These are phyloP conservation scores for sorghum (Sorghum bicolor) DNA, from an alignment of 176 grass and related monocot genomes.

Conservation along the genomic window DNA sequence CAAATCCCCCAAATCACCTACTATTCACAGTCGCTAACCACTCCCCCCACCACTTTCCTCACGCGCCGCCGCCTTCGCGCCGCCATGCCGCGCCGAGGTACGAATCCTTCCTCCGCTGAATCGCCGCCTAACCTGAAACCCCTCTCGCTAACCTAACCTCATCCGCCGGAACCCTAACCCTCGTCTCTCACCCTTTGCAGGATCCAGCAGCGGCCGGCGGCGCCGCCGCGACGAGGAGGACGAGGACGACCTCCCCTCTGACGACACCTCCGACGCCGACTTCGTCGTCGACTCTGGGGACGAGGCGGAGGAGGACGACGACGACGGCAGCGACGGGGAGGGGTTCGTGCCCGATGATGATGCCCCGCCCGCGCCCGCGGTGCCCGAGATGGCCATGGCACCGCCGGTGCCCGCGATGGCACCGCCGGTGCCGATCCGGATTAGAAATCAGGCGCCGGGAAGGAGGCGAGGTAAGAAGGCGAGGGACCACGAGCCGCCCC, in stretches of 20 bases:
- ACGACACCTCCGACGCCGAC: slow-evolving; percentile 37
- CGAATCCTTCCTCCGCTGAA: slow-evolving; percentile 4
- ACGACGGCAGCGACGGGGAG: slow-evolving; percentile 20
- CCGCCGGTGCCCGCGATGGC: neutral
- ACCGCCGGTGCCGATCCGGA: neutral
- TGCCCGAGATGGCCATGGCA: neutral
- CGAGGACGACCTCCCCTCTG: slow-evolving; percentile 15
- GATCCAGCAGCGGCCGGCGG: slow-evolving; percentile 10
- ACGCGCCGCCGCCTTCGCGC: slow-evolving; percentile 25
- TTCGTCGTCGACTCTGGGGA: slow-evolving; percentile 29
- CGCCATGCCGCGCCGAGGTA: slow-evolving; percentile 24
- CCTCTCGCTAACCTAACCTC: neutral
- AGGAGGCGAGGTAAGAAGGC: slow-evolving; percentile 23
- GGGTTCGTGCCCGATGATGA: slow-evolving; percentile 27
- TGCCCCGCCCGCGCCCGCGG: neutral
- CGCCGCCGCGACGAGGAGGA: slow-evolving; percentile 26
- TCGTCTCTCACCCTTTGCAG: slow-evolving; percentile 3
- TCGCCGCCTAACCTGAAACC: neutral
- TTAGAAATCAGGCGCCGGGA: neutral
- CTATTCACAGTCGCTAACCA: neutral
- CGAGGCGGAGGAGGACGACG: neutral
- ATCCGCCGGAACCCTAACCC: neutral
- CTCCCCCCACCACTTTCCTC: neutral
- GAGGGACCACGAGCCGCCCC: neutral
- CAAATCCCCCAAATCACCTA: neutral